Base-by-base conservation (phyloP, 257 asterid species). In the Solanum piurae region DNA sequence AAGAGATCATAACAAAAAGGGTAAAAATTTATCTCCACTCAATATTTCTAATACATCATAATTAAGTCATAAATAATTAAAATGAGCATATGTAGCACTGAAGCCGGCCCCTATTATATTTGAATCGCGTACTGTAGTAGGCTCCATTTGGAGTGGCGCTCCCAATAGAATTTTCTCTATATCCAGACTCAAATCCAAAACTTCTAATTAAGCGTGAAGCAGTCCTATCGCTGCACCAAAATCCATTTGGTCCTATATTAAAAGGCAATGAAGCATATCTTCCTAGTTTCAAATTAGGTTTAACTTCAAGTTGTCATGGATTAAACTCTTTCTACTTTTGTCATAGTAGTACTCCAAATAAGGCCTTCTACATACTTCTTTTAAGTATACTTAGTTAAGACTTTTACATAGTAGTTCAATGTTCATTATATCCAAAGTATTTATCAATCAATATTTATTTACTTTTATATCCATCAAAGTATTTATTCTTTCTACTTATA, bases 101-200 rank as follows among this genome's bases (percentile, higher is more conserved):
- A 52, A 16, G 23, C 6, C 52, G 6, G 23, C 6, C 52, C 2
- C 52, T 0, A 44, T 12, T 44, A 44, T 12, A 44, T 44, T 1
- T 42, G 5, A 0, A 12, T 44, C 1, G 6, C 2, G 16, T 1
- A 44, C 6, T 16, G 62, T 1, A 46, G 7, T 46, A 52, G 1
- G 62, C 23, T 2, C 1, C 23, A 16, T 52, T 52, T 52, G 20
- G 2, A 16, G 62, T 18, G 62, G 9, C 23, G 4, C 9, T 52
- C 7, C n/a, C 9, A 52, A 52, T 1, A 1, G 3, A 0, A 52
- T 52, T 52, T 52, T 52, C 62, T 52, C 9, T 9, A 49, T 49
- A 49, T 1, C 3, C 16, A 0, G 3, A 9, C 23, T 16, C 9
- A 16, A 52, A 52, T 0, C 1, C 0, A 0, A 52, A 0, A 52